Base-by-base conservation (phyloP, 2,329 filamentous ascomycete genomes). In the Diplodia seriata region DNA sequence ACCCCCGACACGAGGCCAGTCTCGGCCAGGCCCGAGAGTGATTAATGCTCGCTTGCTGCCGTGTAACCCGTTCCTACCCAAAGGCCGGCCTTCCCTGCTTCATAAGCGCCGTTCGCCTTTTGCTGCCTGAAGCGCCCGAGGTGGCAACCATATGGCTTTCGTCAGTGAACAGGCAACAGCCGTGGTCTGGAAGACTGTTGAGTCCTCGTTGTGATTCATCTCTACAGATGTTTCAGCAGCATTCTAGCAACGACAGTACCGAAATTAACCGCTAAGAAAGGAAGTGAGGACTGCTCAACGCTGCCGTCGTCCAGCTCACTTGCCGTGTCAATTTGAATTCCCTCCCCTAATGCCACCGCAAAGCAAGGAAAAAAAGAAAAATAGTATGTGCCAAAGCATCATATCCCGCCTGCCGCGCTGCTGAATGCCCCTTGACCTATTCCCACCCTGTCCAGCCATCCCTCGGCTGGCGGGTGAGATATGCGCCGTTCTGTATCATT, bases 101-200 rank as follows among this genome's bases (percentile, higher is more conserved):
- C 40, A 40, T 62, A 40, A 50, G 47, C 40, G 31, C 47, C 57
- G 36, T 29, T 57, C 47, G 57, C 40, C 33, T 49, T 33, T 36
- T 50, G 57, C 26, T 50, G 57, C 40, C 57, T 49, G 36, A n/a
- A 31, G 53, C 53, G 18, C 15, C 8, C 15, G 29, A 20, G 56
- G 55, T 57, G 36, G 56, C 56, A 31, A 59, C 9, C 23, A 11
- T 14, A 47, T 47, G 6, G 4, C 11, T 47, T 26, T 23, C 12
- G 11, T 57, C 50, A n/a, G 20, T n/a, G 26, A 47, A 43, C 38
- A 43, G 56, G 40, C 53, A 55, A 20, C n/a, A 47, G n/a, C n/a
- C 8, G 50, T 23, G 11, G 50, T 29, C 23, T 53, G 43, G n/a
- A 20, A 47, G 18, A 47, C n/a, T 47, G 18, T 47, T 20, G 43